Evolutionary conservation across 306 rosid genomes (phyloP).

Genomic region (Malus orientalis): DNA sequence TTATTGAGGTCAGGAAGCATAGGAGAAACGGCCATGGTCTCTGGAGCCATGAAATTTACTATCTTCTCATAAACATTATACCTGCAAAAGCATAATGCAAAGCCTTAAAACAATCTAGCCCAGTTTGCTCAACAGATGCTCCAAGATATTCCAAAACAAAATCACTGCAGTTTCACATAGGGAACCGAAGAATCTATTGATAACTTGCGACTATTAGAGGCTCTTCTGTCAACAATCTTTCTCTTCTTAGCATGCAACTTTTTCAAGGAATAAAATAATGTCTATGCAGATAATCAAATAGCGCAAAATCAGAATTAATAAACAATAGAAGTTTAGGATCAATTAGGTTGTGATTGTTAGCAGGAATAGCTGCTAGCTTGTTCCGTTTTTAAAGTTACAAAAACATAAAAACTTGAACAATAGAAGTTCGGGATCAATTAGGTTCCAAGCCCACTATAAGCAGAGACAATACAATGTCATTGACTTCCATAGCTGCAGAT

Average conservation of each 20-base stretch:
- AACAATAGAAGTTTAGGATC: neutral
- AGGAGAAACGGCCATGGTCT: constrained; percentile 27
- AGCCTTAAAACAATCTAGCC: no score
- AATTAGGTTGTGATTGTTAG: no score
- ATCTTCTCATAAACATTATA: no score
- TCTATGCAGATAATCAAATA: constrained; percentile 30
- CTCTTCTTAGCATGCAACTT: constrained; percentile 61
- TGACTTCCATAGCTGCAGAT: no score
- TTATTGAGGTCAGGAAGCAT: constrained; percentile 55
- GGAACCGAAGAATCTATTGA: constrained; percentile 40
- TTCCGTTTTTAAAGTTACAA: neutral
- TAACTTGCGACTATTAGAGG: constrained; percentile 35
- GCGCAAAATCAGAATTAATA: neutral
- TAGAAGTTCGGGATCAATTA: neutral
- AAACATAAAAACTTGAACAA: constrained; percentile 20
- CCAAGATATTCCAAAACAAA: no score
- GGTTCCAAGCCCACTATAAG: neutral
- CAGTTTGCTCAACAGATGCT: no score
- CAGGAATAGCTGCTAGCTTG: neutral
- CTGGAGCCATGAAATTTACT: no score
- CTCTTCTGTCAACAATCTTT: constrained; percentile 79
- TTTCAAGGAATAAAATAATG: constrained; percentile 20
- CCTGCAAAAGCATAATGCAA: no score
- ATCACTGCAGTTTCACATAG: no score
- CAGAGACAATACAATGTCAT: no score